Percentiles rank a stretch among this genome's conserved stretches.
These are phyloP conservation scores for Saccharum officinarum DNA, from an alignment of 176 grass and related monocot genomes.

Conservation along the genomic window DNA sequence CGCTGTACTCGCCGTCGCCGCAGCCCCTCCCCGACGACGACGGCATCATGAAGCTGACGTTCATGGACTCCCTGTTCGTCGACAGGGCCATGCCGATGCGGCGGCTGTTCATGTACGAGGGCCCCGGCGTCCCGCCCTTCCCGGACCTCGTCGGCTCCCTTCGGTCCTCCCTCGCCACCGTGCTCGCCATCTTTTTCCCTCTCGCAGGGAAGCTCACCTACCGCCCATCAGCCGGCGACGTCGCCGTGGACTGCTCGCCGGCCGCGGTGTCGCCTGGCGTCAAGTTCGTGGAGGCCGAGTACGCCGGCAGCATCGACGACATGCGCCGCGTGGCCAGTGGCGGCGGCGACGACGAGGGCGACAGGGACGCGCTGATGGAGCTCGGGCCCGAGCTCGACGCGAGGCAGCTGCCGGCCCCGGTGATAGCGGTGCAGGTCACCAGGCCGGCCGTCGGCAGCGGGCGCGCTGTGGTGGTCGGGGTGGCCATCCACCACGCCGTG, in stretches of 20 bases:
- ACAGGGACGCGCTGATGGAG: constrained; percentile 24
- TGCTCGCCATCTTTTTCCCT: neutral
- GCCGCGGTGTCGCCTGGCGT: neutral
- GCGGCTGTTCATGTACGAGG: constrained; percentile 30
- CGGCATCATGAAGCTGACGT: constrained; percentile 2
- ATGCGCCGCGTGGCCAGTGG: constrained; percentile 23
- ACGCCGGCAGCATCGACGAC: neutral
- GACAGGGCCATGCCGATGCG: neutral
- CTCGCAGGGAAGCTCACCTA: constrained; percentile 20
- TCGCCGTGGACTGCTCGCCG: constrained; percentile 37
- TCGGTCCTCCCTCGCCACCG: constrained; percentile 24
- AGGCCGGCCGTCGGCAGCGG: neutral
- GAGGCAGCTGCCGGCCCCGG: constrained; percentile 20
- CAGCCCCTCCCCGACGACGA: neutral
- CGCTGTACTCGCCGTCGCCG: neutral
- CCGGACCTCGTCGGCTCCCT: neutral
- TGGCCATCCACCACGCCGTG: constrained; percentile 39
- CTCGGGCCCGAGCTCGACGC: constrained; percentile 29
- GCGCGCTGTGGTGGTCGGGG: constrained; percentile 7
- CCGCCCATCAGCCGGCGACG: neutral
- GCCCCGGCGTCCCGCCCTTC: neutral
- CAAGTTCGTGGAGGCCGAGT: constrained; percentile 50
- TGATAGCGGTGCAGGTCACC: constrained; percentile 54
- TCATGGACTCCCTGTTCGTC: constrained; percentile 28
- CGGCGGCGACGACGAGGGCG: constrained; percentile 24